A percentile compares a stretch with the other conserved stretches of the same genome.
These are phyloP conservation scores for Dimocarpus longan DNA, from an alignment of 345 rosid species.

Conservation along the genomic window DNA sequence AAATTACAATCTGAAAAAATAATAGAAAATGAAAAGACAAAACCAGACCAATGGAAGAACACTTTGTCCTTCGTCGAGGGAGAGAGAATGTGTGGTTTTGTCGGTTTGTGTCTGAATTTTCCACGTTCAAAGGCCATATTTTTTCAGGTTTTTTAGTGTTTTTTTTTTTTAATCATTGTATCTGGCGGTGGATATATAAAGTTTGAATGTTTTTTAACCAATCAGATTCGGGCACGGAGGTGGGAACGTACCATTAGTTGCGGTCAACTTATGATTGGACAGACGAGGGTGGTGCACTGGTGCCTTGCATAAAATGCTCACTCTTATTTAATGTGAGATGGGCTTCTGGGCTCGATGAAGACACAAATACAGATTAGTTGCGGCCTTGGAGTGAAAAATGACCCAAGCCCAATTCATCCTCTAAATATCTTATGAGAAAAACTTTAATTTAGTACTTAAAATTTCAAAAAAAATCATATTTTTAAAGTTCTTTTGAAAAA, in stretches of 20 bases:
- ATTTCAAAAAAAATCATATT: too few relatives aligned
- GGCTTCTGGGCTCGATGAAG: background rate
- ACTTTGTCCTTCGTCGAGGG: background rate
- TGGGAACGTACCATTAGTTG: background rate
- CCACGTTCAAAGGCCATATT: constrained; percentile 25
- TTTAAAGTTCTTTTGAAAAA: too few relatives aligned
- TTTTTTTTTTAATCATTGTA: background rate
- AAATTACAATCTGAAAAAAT: background rate
- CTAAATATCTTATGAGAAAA: too few relatives aligned
- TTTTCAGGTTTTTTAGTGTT: background rate
- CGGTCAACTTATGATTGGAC: background rate
- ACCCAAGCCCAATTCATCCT: background rate
- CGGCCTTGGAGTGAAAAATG: background rate
- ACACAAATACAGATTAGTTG: background rate
- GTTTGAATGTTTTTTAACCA: background rate
- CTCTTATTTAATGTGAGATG: background rate
- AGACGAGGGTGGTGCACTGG: background rate
- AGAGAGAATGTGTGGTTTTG: constrained; percentile 22
- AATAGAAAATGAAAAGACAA: background rate
- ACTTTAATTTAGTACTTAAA: too few relatives aligned
- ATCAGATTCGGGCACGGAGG: background rate
- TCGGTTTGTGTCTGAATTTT: constrained; percentile 23
- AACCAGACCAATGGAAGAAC: background rate
- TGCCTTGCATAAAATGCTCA: background rate
- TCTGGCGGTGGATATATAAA: background rate